A percentile compares a stretch with the other conserved stretches of the same genome.
Evolutionary conservation across 2,329 filamentous ascomycete genomes (phyloP).

Genomic region (Zymoseptoria passerinii): DNA sequence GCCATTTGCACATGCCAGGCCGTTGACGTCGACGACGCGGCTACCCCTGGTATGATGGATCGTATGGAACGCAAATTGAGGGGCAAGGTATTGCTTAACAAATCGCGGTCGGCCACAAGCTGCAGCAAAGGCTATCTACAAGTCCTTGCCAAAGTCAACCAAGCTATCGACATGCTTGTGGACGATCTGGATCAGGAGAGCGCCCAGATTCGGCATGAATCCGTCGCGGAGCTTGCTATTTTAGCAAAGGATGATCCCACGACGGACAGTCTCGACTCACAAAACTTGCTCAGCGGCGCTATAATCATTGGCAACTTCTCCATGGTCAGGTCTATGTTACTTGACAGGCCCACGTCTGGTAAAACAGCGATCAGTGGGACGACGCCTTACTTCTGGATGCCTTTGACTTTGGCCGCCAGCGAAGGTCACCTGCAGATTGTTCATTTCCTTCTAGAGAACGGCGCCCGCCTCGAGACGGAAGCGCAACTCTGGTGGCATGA

Average conservation of each 20-base stretch:
- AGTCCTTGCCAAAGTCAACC: not conserved
- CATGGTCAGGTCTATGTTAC: no score
- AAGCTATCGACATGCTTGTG: not conserved
- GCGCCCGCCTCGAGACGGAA: not conserved
- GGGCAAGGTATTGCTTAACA: not conserved
- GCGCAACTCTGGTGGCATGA: not conserved
- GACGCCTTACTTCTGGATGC: conserved; percentile 1
- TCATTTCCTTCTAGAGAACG: not conserved
- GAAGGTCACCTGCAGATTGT: conserved; percentile 3
- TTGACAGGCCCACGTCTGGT: no score
- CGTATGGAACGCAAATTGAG: not conserved
- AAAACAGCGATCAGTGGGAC: not conserved
- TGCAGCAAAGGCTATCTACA: not conserved
- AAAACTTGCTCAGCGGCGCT: conserved; percentile 4
- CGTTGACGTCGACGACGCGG: not conserved
- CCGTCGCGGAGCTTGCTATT: not conserved
- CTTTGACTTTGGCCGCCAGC: conserved; percentile 1
- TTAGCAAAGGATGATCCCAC: not conserved
- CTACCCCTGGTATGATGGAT: not conserved
- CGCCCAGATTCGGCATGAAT: not conserved
- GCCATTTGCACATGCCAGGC: conserved; percentile 4
- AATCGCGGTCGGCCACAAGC: not conserved
- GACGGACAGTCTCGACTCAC: not conserved
- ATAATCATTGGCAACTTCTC: no score
- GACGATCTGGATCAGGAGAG: not conserved